These are phyloP conservation scores for Phytophthora macrochlamydospora DNA, from an alignment of 352 stramenopile genomes.

Conservation along the genomic window DNA sequence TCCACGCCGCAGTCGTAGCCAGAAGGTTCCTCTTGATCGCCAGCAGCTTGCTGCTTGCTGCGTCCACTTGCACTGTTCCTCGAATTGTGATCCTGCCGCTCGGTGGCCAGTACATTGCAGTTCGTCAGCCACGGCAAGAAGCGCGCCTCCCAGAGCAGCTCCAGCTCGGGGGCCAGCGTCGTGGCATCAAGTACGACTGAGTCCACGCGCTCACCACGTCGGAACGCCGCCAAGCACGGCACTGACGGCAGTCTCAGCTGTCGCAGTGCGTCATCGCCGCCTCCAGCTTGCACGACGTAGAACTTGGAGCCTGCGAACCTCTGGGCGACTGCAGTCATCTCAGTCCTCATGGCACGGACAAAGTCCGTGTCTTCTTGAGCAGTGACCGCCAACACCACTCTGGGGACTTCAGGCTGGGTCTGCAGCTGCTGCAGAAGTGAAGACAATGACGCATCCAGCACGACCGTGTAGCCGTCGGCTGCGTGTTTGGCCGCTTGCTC, in stretches of 20 bases:
- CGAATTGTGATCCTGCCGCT: slow-evolving; percentile 31
- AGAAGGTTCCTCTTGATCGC: slow-evolving; percentile 31
- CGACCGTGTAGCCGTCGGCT: slow-evolving; percentile 56
- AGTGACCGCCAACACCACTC: slow-evolving; percentile 46
- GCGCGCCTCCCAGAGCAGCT: slow-evolving; percentile 57
- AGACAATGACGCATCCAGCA: slow-evolving; percentile 34
- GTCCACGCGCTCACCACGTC: slow-evolving; percentile 53
- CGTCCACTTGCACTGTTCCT: slow-evolving; percentile 8
- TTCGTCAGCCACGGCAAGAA: slow-evolving; percentile 68
- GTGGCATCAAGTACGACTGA: slow-evolving; percentile 48
- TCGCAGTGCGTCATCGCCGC: slow-evolving; percentile 38
- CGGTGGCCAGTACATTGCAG: slow-evolving; percentile 57
- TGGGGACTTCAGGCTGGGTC: slow-evolving; percentile 38
- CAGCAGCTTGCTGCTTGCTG: slow-evolving; percentile 7
- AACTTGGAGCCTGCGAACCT: slow-evolving; percentile 68
- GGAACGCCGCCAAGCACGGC: slow-evolving; percentile 54
- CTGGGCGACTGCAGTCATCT: slow-evolving; percentile 50
- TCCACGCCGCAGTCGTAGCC: slow-evolving; percentile 69
- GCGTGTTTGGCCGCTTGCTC: slow-evolving; percentile 49
- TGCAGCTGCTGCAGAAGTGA: slow-evolving; percentile 47
- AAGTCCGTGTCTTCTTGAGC: slow-evolving; percentile 6
- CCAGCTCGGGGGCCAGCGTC: slow-evolving; percentile 28
- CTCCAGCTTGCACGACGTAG: slow-evolving; percentile 32
- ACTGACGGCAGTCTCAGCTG: slow-evolving; percentile 42
- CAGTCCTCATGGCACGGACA: slow-evolving; percentile 35